Percentiles rank a stretch among this genome's conserved stretches.
Conservation (phyloP, 1,284 basidiomycete genomes). For the Vanrija sp. region DNA sequence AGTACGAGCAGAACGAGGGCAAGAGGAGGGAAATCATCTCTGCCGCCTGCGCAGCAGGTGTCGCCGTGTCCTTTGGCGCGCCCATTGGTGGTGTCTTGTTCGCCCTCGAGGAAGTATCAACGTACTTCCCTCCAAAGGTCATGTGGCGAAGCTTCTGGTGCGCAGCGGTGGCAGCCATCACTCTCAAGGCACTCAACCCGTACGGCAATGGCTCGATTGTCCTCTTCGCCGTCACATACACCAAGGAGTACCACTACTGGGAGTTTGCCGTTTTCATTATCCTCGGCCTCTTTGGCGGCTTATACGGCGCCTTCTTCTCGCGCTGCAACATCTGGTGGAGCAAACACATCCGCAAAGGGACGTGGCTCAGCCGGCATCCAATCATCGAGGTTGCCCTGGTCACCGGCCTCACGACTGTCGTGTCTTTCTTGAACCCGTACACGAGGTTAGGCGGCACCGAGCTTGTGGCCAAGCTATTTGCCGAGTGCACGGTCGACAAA, state of each 20-base stretch:
- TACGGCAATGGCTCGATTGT: conserved; percentile 62
- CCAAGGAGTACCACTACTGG: conserved; percentile 48
- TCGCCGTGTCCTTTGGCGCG: conserved; percentile 69
- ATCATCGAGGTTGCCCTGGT: conserved; percentile 80
- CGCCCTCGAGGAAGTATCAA: conserved; percentile 89
- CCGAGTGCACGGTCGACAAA: conserved; percentile 67
- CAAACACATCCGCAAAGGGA: conserved; percentile 70
- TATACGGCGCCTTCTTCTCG: conserved; percentile 92
- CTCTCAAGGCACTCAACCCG: conserved; percentile 82
- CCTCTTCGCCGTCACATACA: conserved; percentile 48
- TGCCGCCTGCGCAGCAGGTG: conserved; percentile 72
- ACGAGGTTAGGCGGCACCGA: conserved; percentile 93
- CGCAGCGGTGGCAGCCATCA: conserved; percentile 88
- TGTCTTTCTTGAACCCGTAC: conserved; percentile 86
- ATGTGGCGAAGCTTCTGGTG: conserved; percentile 95
- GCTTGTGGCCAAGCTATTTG: conserved; percentile 78
- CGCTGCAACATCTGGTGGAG: conserved; percentile 82
- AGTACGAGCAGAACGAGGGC: conserved; percentile 94
- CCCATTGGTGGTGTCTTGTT: conserved; percentile 91
- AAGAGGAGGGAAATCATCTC: conserved; percentile 89
- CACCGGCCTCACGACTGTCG: conserved; percentile 66
- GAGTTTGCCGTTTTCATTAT: conserved; percentile 67
- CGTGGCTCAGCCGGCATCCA: conserved; percentile 75
- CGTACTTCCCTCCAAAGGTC: conserved; percentile 90
- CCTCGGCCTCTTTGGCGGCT: conserved; percentile 81